Evolutionary conservation across 495 filamentous ascomycete species (phyloP).

Genomic region (Trichocladium uniseriatum): DNA sequence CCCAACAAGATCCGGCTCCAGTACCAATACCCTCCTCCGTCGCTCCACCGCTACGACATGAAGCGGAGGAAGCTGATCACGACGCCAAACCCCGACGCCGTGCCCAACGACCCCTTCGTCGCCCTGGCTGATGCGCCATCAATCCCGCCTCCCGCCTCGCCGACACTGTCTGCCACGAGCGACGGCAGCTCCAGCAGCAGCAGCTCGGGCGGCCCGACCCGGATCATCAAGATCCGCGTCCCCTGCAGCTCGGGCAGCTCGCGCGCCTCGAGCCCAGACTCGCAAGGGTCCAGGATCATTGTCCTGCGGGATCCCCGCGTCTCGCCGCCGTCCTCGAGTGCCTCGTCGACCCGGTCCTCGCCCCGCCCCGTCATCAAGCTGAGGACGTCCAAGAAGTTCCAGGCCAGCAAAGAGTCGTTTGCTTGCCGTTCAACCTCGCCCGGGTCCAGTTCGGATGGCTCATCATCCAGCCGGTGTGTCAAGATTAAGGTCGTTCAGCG

Average conservation of each 20-base stretch:
- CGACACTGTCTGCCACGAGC: background rate
- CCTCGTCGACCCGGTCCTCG: background rate
- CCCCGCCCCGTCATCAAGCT: conserved; percentile 1
- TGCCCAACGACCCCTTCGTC: conserved; percentile 3
- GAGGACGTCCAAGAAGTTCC: background rate
- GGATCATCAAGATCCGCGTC: conserved; percentile 18
- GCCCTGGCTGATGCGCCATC: background rate
- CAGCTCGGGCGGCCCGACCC: conserved; percentile 6
- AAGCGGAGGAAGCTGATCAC: conserved; percentile 7
- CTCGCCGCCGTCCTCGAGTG: background rate
- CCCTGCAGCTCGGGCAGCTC: conserved; percentile 8
- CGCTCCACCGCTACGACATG: conserved; percentile 9
- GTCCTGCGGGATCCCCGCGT: conserved; percentile 1
- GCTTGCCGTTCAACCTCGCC: background rate
- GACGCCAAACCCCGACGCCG: conserved; percentile 10
- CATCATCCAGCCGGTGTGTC: background rate
- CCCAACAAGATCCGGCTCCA: conserved; percentile 19
- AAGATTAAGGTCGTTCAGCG: background rate
- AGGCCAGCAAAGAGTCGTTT: background rate
- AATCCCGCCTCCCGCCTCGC: background rate
- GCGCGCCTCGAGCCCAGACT: conserved; percentile 3
- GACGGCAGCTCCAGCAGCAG: conserved; percentile 7
- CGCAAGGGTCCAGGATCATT: background rate
- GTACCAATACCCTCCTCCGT: conserved; percentile 6
- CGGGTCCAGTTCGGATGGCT: background rate